These are phyloP conservation scores for Posidonia oceanica DNA, from an alignment of 116 monocot species.

Conservation along the genomic window DNA sequence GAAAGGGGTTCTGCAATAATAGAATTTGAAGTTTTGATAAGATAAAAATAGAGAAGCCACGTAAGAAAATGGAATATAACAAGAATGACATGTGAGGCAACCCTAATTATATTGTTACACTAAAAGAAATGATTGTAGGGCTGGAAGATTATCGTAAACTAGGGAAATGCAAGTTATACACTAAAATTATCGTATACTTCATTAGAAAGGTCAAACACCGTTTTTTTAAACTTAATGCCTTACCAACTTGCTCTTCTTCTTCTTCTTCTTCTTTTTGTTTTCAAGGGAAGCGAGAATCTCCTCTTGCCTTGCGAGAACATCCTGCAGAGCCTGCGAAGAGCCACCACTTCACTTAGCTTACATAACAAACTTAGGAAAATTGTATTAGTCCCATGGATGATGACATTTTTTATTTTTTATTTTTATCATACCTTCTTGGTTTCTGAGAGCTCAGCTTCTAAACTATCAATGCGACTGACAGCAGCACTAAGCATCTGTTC, in stretches of 20 bases:
- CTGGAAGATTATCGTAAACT: no score
- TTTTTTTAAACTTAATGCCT: not conserved
- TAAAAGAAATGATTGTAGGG: no score
- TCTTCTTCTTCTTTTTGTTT: constrained; percentile 24
- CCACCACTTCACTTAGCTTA: not conserved
- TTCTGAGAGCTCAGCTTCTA: constrained; percentile 61
- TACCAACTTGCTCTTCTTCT: constrained; percentile 6
- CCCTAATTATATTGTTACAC: not conserved
- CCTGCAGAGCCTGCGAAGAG: constrained; percentile 16
- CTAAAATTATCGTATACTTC: not conserved
- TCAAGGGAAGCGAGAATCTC: constrained; percentile 18
- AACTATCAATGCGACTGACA: constrained; percentile 33
- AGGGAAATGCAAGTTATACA: not conserved
- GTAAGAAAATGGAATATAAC: not conserved
- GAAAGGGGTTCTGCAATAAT: constrained; percentile 12
- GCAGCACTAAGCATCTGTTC: constrained; percentile 66
- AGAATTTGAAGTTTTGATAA: not conserved
- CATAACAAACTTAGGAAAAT: not conserved
- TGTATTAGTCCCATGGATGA: not conserved
- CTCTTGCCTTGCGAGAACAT: constrained; percentile 12
- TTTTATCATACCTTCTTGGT: constrained; percentile 65
- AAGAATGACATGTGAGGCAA: not conserved
- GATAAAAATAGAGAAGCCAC: no score
- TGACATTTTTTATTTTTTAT: not conserved
- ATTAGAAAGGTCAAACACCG: not conserved